Conservation (phyloP, 495 filamentous ascomycete species). For the Darksidea phi region DNA sequence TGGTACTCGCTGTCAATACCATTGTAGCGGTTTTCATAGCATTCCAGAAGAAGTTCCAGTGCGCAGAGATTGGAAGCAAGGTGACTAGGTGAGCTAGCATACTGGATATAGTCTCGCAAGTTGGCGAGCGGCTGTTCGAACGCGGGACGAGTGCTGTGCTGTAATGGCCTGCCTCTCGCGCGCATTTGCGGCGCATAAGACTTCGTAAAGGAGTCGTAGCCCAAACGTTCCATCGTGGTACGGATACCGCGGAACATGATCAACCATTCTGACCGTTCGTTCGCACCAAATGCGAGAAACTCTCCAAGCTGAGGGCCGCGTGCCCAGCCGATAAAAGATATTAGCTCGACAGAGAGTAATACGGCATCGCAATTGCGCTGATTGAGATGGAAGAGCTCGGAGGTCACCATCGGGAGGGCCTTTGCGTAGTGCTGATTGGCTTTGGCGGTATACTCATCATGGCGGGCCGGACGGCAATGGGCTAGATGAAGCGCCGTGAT, state of each 20-base stretch:
- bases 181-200: neutral
- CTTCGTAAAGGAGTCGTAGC: neutral
- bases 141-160: neutral
- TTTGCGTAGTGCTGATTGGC: conserved; percentile 9
- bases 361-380: conserved; percentile 2
- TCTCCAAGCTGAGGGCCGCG: conserved; percentile 9
- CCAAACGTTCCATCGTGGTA: neutral
- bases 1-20: conserved; percentile 3
- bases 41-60: neutral
- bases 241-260: conserved; percentile 17
- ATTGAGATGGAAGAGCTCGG: conserved; percentile 6
- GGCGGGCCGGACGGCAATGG: neutral
- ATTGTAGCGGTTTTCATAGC: neutral
- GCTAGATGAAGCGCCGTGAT: conserved; percentile 13
- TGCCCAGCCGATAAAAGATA: conserved; percentile 6
- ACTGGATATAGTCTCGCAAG: neutral
- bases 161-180: neutral
- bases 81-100: too few species aligned
- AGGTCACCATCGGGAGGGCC: neutral
- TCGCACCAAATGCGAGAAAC: conserved; percentile 7
- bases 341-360: conserved; percentile 4
- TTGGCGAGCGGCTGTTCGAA: neutral
- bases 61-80: neutral
- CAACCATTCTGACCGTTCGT: conserved; percentile 15
- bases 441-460: neutral